These are phyloP conservation scores for Eragrostis nindensis DNA, from an alignment of 176 grass and related monocot species.

Conservation along the genomic window DNA sequence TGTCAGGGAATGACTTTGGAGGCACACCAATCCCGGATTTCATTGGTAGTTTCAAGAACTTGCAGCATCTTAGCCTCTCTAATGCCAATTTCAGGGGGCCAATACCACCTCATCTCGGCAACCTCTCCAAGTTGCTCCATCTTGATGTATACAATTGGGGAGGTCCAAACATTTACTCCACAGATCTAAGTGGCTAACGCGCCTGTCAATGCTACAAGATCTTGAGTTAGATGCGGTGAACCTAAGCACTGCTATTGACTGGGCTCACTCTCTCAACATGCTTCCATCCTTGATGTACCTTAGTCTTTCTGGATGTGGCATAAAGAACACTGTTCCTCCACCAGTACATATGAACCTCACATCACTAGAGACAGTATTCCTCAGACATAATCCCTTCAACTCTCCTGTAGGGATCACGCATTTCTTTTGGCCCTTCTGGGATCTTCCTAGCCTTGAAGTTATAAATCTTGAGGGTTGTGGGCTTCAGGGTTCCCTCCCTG, in stretches of 20 bases:
- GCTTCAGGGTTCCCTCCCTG: too few species aligned
- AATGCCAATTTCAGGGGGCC: not conserved
- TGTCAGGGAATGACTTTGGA: too few species aligned
- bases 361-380: not conserved
- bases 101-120: not conserved
- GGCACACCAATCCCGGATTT: too few species aligned
- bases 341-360: not conserved
- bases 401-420: not conserved
- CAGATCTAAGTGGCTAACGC: not conserved
- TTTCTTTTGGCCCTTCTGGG: conserved; percentile 12
- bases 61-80: not conserved
- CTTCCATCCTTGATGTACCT: not conserved
- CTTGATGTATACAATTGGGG: not conserved
- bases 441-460: not conserved
- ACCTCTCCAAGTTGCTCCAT: not conserved
- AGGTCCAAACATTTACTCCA: not conserved
- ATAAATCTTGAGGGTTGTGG: too few species aligned
- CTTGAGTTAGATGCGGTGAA: not conserved
- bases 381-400: not conserved
- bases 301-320: not conserved
- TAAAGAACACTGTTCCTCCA: not conserved
- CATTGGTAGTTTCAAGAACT: not conserved
- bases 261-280: not conserved
- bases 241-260: not conserved
- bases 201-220: not conserved